Evolutionary conservation across 2,329 filamentous ascomycete species (phyloP).

Genomic region (Neopestalotiopsis rosae): DNA sequence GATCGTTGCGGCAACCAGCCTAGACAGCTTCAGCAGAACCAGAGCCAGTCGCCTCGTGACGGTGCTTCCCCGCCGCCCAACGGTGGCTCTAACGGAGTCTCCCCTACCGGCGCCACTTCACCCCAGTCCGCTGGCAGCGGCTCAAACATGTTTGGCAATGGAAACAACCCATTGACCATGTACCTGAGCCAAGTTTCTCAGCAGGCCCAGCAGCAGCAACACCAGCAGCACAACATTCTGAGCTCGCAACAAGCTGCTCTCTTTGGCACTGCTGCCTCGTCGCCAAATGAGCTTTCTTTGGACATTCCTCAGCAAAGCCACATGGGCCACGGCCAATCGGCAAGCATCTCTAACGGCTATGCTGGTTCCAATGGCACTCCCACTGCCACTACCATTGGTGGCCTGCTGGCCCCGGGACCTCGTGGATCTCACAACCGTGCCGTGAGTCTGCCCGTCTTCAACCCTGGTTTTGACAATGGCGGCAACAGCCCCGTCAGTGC

Average conservation of each 20-base stretch:
- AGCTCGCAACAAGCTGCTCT: conserved; percentile 80
- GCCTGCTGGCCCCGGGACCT: conserved; percentile 73
- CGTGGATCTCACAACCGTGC: conserved; percentile 76
- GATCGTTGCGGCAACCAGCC: conserved; percentile 97
- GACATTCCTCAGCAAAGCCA: conserved; percentile 67
- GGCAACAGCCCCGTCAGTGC: conserved; percentile 56
- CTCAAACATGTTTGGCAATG: conserved; percentile 78
- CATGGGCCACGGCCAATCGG: conserved; percentile 68
- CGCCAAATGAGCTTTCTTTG: conserved; percentile 60
- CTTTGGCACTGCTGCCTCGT: conserved; percentile 74
- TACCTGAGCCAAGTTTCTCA: conserved; percentile 86
- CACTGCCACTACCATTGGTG: conserved; percentile 73
- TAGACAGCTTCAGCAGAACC: conserved; percentile 74
- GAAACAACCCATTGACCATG: conserved; percentile 89
- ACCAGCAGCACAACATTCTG: conserved; percentile 74
- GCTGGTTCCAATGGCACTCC: conserved; percentile 56
- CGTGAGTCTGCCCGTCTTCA: conserved; percentile 81
- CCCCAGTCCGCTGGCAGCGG: conserved; percentile 60
- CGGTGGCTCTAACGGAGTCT: conserved; percentile 64
- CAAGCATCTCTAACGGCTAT: conserved; percentile 70
- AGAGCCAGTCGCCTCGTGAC: conserved; percentile 71
- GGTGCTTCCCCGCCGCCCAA: conserved; percentile 64
- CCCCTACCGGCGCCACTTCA: conserved; percentile 58
- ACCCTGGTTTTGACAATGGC: conserved; percentile 67
- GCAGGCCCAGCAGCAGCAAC: conserved; percentile 75